These are phyloP conservation scores for Phoma herbarum DNA, from an alignment of 2,329 filamentous ascomycete species.

Conservation along the genomic window DNA sequence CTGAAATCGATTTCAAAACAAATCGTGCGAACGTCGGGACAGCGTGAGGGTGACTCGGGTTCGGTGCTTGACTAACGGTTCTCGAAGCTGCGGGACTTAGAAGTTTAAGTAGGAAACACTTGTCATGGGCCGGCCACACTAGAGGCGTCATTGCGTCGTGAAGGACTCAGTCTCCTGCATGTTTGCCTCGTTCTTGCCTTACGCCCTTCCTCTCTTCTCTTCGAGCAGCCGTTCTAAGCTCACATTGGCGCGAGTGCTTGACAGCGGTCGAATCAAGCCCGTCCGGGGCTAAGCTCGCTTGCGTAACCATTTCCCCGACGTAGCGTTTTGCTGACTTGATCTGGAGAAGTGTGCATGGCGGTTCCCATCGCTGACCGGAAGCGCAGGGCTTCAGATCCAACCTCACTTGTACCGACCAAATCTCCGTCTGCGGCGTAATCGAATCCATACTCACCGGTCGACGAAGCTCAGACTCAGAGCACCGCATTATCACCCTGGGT, in stretches of 20 bases:
- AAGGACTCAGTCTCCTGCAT: conserved; percentile 27
- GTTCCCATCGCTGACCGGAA: conserved; percentile 33
- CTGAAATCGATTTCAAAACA: background rate
- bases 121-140: conserved; percentile 24
- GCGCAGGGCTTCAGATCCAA: conserved; percentile 12
- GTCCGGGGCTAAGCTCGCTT: conserved; percentile 20
- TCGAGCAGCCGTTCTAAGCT: conserved; percentile 15
- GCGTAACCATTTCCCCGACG: conserved; percentile 9
- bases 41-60: background rate
- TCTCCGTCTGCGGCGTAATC: conserved; percentile 5
- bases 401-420: conserved; percentile 9
- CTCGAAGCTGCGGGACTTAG: conserved; percentile 23
- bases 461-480: conserved; percentile 21
- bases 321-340: conserved; percentile 12
- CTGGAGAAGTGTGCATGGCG: conserved; percentile 11
- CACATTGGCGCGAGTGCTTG: conserved; percentile 26
- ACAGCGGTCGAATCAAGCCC: conserved; percentile 8
- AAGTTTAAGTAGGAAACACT: conserved; percentile 33
- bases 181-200: conserved; percentile 29
- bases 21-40: background rate
- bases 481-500: conserved; percentile 22
- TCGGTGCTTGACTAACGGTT: background rate
- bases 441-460: conserved; percentile 32
- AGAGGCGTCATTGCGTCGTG: conserved; percentile 11
- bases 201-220: conserved; percentile 12